A percentile compares a stretch with the other conserved stretches of the same genome.
These are phyloP conservation scores for Gossypium bickii DNA, from an alignment of 345 rosid genomes.

Conservation along the genomic window DNA sequence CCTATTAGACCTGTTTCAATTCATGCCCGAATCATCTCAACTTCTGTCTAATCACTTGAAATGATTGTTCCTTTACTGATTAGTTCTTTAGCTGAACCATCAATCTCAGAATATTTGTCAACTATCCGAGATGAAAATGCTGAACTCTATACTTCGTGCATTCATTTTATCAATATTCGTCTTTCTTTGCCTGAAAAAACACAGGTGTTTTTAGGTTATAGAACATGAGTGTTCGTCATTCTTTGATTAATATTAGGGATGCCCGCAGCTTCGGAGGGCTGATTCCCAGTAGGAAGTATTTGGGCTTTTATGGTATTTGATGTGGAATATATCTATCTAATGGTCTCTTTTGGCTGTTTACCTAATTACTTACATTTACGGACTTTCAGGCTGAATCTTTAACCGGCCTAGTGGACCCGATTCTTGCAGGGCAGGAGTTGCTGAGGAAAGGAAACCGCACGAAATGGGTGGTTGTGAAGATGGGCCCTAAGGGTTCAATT, in stretches of 20 bases:
- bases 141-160: not conserved
- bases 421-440: slow-evolving; percentile 78
- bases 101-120: not conserved
- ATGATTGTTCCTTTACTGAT: not conserved
- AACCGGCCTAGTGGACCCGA: slow-evolving; percentile 69
- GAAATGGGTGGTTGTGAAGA: slow-evolving; percentile 91
- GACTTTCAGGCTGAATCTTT: slow-evolving; percentile 73
- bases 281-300: not conserved
- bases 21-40: not conserved
- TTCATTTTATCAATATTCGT: not conserved
- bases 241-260: not conserved
- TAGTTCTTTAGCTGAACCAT: not conserved
- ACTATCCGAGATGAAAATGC: not conserved
- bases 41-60: not conserved
- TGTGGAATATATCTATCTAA: not conserved
- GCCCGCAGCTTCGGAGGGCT: not conserved
- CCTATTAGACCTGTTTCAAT: not conserved
- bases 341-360: not conserved
- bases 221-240: not conserved
- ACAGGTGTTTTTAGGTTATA: not conserved
- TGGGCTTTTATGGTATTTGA: not conserved
- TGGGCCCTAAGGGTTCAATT: slow-evolving; percentile 88
- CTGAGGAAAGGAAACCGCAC: slow-evolving; percentile 57
- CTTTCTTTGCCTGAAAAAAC: not conserved
- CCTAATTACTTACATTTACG: slow-evolving; percentile 16